phyloP scores from a whole-genome alignment of 2,329 filamentous ascomycete genomes.

The Hymenoscyphus linearis region DNA sequence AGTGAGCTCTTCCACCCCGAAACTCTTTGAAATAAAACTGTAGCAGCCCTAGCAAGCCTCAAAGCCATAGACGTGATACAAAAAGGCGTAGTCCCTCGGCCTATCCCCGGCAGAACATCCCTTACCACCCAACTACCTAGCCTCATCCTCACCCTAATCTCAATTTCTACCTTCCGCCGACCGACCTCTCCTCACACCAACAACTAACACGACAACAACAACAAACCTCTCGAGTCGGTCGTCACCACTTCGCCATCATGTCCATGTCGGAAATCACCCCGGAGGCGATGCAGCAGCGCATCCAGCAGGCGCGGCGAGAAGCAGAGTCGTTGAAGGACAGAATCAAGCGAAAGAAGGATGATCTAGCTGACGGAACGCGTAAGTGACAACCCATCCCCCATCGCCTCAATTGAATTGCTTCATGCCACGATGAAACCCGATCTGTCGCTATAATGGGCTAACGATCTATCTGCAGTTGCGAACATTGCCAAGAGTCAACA shows the following conservation, averaged over 20 bases:
- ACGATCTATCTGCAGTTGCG: conserved; percentile 57
- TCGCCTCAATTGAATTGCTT: conserved; percentile 8
- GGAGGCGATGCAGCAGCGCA: conserved; percentile 86
- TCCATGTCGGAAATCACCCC: conserved; percentile 53
- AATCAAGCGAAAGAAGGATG: conserved; percentile 99
- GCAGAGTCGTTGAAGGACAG: conserved; percentile 96
- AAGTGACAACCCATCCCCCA: conserved; percentile 43
- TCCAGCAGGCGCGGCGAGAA: conserved; percentile 89
- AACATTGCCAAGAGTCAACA: conserved; percentile 89
- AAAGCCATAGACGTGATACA: too few species aligned
- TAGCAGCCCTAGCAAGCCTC: too few species aligned
- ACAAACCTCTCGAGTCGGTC: conserved; percentile 9
- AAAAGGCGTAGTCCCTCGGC: not conserved
- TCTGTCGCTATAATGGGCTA: conserved; percentile 11
- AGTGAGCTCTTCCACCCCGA: too few species aligned
- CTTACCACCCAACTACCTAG: conserved; percentile 5
- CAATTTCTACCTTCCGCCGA: conserved; percentile 5
- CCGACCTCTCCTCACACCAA: conserved; percentile 10
- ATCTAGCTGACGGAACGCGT: conserved; percentile 96
- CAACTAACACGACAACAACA: conserved; percentile 16
- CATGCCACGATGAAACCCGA: not conserved
- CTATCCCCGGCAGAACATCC: conserved; percentile 10
- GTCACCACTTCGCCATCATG: conserved; percentile 9
- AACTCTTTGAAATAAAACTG: too few species aligned
- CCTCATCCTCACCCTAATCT: conserved; percentile 8